phyloP scores from a whole-genome alignment of 2,329 filamentous ascomycete species.

The Geosmithia putterillii region DNA sequence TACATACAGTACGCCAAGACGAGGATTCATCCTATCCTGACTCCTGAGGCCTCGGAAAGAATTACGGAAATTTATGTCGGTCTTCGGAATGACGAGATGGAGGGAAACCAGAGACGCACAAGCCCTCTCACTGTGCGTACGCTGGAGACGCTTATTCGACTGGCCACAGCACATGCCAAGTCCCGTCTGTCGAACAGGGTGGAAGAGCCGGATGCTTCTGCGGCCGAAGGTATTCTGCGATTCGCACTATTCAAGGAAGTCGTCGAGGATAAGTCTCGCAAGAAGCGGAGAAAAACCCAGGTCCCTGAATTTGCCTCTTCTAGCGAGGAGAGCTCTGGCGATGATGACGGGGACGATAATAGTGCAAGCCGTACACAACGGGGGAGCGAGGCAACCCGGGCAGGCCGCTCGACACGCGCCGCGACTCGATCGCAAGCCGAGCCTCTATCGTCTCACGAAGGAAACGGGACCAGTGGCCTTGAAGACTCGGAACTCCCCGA shows the following conservation, averaged over 20 bases:
- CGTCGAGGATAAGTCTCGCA: slow-evolving; percentile 63
- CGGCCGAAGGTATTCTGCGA: slow-evolving; percentile 79
- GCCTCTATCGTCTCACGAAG: background rate
- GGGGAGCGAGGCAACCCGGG: slow-evolving; percentile 14
- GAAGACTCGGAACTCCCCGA: slow-evolving; percentile 29
- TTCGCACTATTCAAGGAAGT: slow-evolving; percentile 98
- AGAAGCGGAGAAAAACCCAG: slow-evolving; percentile 66
- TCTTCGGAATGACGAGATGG: slow-evolving; percentile 88
- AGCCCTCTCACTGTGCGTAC: slow-evolving; percentile 95
- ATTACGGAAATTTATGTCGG: slow-evolving; percentile 87
- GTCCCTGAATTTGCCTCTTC: slow-evolving; percentile 43
- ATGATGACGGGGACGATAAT: slow-evolving; percentile 45
- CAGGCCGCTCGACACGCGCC: slow-evolving; percentile 15
- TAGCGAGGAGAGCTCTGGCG: slow-evolving; percentile 44
- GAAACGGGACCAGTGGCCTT: slow-evolving; percentile 2
- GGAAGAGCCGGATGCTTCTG: slow-evolving; percentile 76
- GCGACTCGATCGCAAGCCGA: slow-evolving; percentile 8
- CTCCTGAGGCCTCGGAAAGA: slow-evolving; percentile 81
- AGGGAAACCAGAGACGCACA: slow-evolving; percentile 85
- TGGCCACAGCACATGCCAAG: slow-evolving; percentile 93
- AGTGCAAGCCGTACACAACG: slow-evolving; percentile 42
- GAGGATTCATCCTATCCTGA: slow-evolving; percentile 78
- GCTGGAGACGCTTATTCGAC: slow-evolving; percentile 92
- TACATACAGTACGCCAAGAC: slow-evolving; percentile 98
- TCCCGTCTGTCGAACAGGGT: slow-evolving; percentile 77